Evolutionary conservation across 148 eudicot species (phyloP).

Genomic region (Rhododendron molle): DNA sequence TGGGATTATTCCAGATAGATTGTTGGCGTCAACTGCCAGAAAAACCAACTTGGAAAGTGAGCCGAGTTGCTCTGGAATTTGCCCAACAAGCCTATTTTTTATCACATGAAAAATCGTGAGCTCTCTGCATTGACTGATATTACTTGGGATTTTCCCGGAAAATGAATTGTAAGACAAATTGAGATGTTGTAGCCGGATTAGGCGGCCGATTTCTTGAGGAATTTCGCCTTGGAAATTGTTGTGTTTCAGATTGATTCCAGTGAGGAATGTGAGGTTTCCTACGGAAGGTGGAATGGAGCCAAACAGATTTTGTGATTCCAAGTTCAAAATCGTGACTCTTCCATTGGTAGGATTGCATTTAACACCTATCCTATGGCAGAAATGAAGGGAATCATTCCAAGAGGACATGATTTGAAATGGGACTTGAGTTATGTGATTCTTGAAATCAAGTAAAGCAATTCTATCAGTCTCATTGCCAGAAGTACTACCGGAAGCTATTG

Average conservation of each 20-base stretch:
- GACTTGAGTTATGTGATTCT: conserved; percentile 14
- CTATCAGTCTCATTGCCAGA: neutral
- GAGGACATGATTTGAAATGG: conserved; percentile 17
- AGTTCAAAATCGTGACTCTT: conserved; percentile 21
- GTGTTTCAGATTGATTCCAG: conserved; percentile 4
- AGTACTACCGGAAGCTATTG: neutral
- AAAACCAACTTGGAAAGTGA: conserved; percentile 13
- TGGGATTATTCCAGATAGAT: conserved; percentile 29
- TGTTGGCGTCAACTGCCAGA: conserved; percentile 12
- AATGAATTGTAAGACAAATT: conserved; percentile 20
- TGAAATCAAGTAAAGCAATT: conserved; percentile 3
- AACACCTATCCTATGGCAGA: conserved; percentile 44
- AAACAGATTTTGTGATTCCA: conserved; percentile 9
- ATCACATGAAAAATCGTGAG: conserved; percentile 6
- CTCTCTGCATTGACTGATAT: conserved; percentile 25
- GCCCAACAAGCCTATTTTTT: conserved; percentile 23
- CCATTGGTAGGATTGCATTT: conserved; percentile 19
- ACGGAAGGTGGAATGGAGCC: conserved; percentile 39
- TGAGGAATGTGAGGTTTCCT: conserved; percentile 40
- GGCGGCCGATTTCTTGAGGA: conserved; percentile 32
- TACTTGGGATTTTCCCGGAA: conserved; percentile 27
- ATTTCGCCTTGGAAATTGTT: conserved; percentile 29
- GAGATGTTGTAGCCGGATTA: conserved; percentile 15
- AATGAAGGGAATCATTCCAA: conserved; percentile 40
- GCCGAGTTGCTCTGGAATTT: conserved; percentile 33